Percentiles rank a stretch among this genome's conserved stretches.
Conservation (phyloP, 129 eudicot genomes). For the Tanacetum coccineum region DNA sequence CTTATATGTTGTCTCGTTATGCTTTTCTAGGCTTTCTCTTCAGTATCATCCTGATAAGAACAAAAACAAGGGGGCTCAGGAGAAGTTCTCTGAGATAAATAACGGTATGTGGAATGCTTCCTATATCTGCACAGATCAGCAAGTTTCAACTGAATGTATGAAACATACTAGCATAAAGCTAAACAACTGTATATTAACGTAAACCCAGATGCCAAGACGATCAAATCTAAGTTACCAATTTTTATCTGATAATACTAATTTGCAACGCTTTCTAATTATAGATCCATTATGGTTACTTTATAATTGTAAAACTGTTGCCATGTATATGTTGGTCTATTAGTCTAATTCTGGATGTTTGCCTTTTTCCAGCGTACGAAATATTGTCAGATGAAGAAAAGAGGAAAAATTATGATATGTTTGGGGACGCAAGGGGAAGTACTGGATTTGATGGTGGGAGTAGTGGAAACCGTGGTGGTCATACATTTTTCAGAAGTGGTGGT, state of each 20-base stretch:
- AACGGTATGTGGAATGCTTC: conserved; percentile 54
- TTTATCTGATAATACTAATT: too few species aligned
- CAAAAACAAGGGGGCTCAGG: conserved; percentile 92
- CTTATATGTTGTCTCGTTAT: conserved; percentile 6
- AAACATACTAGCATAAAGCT: too few species aligned
- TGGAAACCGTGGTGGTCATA: conserved; percentile 47
- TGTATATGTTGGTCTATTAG: not conserved
- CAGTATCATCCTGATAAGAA: conserved; percentile 97
- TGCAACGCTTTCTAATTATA: too few species aligned
- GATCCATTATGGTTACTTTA: too few species aligned
- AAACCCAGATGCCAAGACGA: too few species aligned
- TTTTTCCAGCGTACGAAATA: conserved; percentile 76
- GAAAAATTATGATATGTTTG: conserved; percentile 89
- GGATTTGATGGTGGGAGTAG: conserved; percentile 60
- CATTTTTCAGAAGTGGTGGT: conserved; percentile 71
- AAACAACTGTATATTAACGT: too few species aligned
- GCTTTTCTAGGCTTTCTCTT: conserved; percentile 68
- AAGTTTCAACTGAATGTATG: too few species aligned
- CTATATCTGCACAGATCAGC: not conserved
- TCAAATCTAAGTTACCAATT: too few species aligned
- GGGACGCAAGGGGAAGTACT: conserved; percentile 75
- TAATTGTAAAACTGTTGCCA: not conserved
- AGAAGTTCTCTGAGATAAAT: conserved; percentile 91
- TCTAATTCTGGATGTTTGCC: not conserved
- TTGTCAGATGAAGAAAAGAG: conserved; percentile 86